Evolutionary conservation across 495 filamentous ascomycete species (phyloP).

Genomic region (Aspergillus nanangensis): DNA sequence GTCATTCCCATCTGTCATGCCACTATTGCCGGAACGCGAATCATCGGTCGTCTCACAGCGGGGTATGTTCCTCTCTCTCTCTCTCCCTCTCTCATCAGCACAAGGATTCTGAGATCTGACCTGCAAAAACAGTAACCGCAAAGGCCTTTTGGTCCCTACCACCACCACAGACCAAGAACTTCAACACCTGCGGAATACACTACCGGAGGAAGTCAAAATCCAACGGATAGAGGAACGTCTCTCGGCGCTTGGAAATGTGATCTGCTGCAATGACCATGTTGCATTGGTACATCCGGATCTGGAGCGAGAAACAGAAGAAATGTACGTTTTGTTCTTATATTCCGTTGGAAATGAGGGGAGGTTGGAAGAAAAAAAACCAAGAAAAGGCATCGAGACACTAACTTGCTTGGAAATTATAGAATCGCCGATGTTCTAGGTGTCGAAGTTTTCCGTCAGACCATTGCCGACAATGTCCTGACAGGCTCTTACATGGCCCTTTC

Average conservation of each 20-base stretch:
- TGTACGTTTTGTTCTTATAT: constrained; percentile 32
- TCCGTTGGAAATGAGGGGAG: neutral
- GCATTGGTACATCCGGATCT: constrained; percentile 95
- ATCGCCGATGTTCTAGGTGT: constrained; percentile 96
- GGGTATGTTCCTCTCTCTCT: constrained; percentile 61
- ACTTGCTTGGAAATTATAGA: constrained; percentile 14
- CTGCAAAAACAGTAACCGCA: constrained; percentile 76
- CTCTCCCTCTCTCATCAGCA: neutral
- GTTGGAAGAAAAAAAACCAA: neutral
- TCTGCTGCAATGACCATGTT: constrained; percentile 94
- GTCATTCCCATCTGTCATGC: constrained; percentile 96
- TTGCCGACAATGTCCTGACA: constrained; percentile 93
- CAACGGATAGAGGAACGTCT: constrained; percentile 95
- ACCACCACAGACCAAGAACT: constrained; percentile 97
- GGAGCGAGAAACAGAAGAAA: constrained; percentile 93
- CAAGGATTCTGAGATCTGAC: too few relatives aligned
- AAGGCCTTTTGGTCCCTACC: constrained; percentile 93
- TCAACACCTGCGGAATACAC: constrained; percentile 88
- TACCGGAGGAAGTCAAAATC: constrained; percentile 88
- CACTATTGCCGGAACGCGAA: constrained; percentile 94
- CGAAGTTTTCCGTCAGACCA: constrained; percentile 96
- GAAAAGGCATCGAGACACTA: neutral
- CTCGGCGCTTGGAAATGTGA: constrained; percentile 94
- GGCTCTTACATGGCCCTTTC: constrained; percentile 94
- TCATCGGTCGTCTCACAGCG: constrained; percentile 90